These are phyloP conservation scores for Casuarina cunninghamiana DNA, from an alignment of 306 rosid genomes.

Conservation along the genomic window DNA sequence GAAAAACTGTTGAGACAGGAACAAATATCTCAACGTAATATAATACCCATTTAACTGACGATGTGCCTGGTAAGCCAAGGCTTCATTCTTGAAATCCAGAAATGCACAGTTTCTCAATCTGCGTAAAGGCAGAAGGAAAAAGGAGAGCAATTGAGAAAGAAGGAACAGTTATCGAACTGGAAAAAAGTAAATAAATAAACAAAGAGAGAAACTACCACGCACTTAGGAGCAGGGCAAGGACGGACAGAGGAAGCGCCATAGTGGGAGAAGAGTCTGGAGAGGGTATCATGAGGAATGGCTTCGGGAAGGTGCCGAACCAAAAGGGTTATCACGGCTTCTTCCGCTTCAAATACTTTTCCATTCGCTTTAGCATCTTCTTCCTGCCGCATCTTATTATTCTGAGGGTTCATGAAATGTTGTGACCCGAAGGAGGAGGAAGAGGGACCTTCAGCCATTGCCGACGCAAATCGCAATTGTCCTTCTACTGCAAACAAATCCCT, in stretches of 20 bases:
- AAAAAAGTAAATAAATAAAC: not conserved
- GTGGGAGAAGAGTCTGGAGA: slow-evolving; percentile 64
- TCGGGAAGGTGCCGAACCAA: slow-evolving; percentile 75
- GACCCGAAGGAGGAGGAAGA: too few relatives aligned
- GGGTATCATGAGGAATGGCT: slow-evolving; percentile 69
- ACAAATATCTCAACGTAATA: not conserved
- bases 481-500: too few relatives aligned
- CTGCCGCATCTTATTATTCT: slow-evolving; percentile 17
- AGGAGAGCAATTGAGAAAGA: not conserved
- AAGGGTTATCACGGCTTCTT: slow-evolving; percentile 38
- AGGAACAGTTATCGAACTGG: not conserved
- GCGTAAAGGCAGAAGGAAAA: not conserved
- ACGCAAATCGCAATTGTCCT: too few relatives aligned
- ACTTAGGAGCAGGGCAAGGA: slow-evolving; percentile 57
- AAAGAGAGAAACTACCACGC: not conserved
- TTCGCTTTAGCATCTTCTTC: slow-evolving; percentile 28
- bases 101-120: slow-evolving; percentile 83
- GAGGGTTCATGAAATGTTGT: slow-evolving; percentile 7
- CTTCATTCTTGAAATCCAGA: slow-evolving; percentile 67
- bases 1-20: not conserved
- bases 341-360: slow-evolving; percentile 2
- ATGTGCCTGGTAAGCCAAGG: slow-evolving; percentile 69
- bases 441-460: too few relatives aligned
- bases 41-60: slow-evolving; percentile 73
- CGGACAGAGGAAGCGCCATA: slow-evolving; percentile 74